Percentiles rank a stretch among this genome's conserved stretches.
These are phyloP conservation scores for Colletotrichum tofieldiae DNA, from an alignment of 2,329 filamentous ascomycete species.

Conservation along the genomic window DNA sequence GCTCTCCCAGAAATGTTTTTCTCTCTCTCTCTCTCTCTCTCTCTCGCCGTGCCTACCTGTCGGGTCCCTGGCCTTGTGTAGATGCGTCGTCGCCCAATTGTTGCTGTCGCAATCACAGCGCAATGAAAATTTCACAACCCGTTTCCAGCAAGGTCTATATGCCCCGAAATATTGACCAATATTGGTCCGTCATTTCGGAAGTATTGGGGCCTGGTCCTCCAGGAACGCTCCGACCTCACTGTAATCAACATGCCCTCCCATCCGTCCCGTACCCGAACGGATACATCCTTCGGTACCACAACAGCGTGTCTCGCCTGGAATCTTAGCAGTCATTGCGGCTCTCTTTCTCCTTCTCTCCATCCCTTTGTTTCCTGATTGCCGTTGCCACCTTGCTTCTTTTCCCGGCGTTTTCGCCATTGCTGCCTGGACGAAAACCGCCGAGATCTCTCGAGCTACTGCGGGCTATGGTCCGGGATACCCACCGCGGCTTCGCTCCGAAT, in stretches of 20 bases:
- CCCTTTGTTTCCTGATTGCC: background rate
- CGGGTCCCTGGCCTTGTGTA: background rate
- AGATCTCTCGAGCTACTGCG: constrained; percentile 5
- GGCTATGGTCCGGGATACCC: background rate
- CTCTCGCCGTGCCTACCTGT: background rate
- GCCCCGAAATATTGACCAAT: background rate
- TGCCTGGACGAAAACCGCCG: background rate
- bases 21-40: too few relatives aligned
- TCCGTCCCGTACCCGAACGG: background rate
- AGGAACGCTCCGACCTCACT: constrained; percentile 17
- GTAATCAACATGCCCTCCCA: background rate
- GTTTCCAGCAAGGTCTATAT: background rate
- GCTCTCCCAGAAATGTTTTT: background rate
- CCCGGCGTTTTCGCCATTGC: background rate
- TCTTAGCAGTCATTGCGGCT: background rate
- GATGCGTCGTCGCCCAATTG: background rate
- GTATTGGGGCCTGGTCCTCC: background rate
- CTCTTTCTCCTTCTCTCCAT: background rate
- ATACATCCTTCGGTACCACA: constrained; percentile 8
- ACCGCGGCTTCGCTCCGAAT: background rate
- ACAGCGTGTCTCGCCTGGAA: too few relatives aligned
- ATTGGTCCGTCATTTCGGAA: background rate
- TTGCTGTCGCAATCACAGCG: background rate
- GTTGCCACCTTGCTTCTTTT: background rate
- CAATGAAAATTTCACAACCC: background rate